Base-by-base conservation (phyloP, 495 filamentous ascomycete species). In the Neurospora sp. region DNA sequence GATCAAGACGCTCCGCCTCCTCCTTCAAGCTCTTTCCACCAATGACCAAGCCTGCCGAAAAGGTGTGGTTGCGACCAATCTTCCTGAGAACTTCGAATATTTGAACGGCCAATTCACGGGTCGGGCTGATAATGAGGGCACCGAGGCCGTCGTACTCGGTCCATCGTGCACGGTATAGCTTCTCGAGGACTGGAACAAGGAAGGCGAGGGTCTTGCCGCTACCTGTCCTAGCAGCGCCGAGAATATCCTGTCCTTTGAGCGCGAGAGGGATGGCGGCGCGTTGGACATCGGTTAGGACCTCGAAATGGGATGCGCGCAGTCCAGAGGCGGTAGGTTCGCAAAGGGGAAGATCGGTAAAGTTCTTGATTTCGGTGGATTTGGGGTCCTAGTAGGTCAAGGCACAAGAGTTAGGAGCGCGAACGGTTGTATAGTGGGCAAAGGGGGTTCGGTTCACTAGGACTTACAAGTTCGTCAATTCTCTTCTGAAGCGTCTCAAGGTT, bases 151-250 rank as follows among this genome's bases (percentile, higher is more conserved):
- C 96, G 75, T 91, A 84, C 75, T 96, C 91, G 42, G 95, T 91
- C 91, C 94, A 97, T 88, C 89, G 91, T 71, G 87, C 89, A 73
- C 93, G 90, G 81, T 96, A 97, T n/a, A 99, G 89, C 75, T 94
- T 96, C 79, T 99, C 96, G 70, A 99, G 87, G 7, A 97, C 90
- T 3, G 96, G 96, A 7, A 98, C 81, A 12, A 99, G 81, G 79
- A 99, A 99, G 4, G 96, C 92, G 45, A 99, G 84, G 0, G 96
- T 99, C 83, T 99, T 99, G 73, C 96, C 96, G 81, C 92, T 95
- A 65, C 96, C 96, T 2, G 96, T 99, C 81, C 97, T 98, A 48
- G 96, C 96, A 31, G 96, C 96, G 53, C 96, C 96, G 69, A 99
- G 91, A 41, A 98, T 91, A 78, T 99, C 96, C 31, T 85, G 83